A percentile compares a stretch with the other conserved stretches of the same genome.
phyloP scores from a whole-genome alignment of 2,329 filamentous ascomycete genomes.

The Colletotrichum sidae region DNA sequence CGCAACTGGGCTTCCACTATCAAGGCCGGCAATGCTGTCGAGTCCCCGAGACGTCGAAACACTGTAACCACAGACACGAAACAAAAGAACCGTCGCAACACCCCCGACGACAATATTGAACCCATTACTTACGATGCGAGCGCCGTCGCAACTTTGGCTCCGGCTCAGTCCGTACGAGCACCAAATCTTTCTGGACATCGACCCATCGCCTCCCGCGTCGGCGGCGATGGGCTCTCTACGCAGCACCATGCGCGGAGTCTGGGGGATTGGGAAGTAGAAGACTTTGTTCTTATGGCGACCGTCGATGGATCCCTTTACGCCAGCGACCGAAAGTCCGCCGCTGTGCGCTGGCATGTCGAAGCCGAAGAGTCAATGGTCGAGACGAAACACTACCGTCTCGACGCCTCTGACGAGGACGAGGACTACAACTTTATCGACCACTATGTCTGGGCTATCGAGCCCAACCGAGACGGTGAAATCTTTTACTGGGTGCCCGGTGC shows the following conservation, averaged over 20 bases:
- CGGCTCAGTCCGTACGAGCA: slow-evolving; percentile 95
- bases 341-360: slow-evolving; percentile 86
- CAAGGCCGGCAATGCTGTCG: slow-evolving; percentile 43
- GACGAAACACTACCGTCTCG: slow-evolving; percentile 82
- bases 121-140: slow-evolving; percentile 77
- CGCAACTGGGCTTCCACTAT: slow-evolving; percentile 47
- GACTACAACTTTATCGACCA: slow-evolving; percentile 79
- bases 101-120: slow-evolving; percentile 43
- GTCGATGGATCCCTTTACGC: slow-evolving; percentile 97
- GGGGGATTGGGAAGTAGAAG: slow-evolving; percentile 99
- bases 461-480: slow-evolving; percentile 85
- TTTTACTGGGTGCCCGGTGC: slow-evolving; percentile 85
- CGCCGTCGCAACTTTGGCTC: slow-evolving; percentile 98
- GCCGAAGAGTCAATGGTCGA: slow-evolving; percentile 90
- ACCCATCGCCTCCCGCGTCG: slow-evolving; percentile 64
- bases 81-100: slow-evolving; percentile 41
- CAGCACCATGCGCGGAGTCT: slow-evolving; percentile 95
- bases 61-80: slow-evolving; percentile 40
- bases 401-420: slow-evolving; percentile 70
- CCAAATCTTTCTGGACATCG: slow-evolving; percentile 74
- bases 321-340: slow-evolving; percentile 86
- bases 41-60: slow-evolving; percentile 31
- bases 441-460: slow-evolving; percentile 95
- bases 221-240: slow-evolving; percentile 75
- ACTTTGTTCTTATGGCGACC: slow-evolving; percentile 99